Conservation (phyloP, 768 basidiomycete species). For the Lyophyllum semitale region DNA sequence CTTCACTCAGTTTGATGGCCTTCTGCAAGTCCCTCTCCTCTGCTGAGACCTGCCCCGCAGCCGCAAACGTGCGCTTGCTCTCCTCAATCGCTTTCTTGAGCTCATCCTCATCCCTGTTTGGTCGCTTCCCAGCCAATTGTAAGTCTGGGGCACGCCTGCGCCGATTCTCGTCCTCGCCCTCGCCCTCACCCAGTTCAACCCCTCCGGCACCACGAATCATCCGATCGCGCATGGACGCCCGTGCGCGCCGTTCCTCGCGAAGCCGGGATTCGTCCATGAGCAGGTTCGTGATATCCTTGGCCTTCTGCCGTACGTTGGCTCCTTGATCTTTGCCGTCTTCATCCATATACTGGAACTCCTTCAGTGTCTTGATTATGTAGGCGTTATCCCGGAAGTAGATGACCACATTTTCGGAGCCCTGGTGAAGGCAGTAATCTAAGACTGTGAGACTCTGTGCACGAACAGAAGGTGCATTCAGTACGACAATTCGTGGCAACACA, state of each 20-base stretch:
- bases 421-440: conserved; percentile 93
- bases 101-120: conserved; percentile 76
- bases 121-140: conserved; percentile 29
- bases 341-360: conserved; percentile 97
- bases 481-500: background rate
- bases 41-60: conserved; percentile 66
- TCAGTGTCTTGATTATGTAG: conserved; percentile 97
- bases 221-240: conserved; percentile 92
- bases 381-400: conserved; percentile 98
- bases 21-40: conserved; percentile 85
- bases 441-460: conserved; percentile 76
- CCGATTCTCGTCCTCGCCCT: conserved; percentile 47
- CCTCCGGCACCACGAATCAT: conserved; percentile 71
- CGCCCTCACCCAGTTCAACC: conserved; percentile 36
- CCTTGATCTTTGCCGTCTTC: conserved; percentile 97
- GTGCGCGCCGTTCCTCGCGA: conserved; percentile 77
- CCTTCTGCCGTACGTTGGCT: conserved; percentile 96
- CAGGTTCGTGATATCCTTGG: conserved; percentile 96
- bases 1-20: conserved; percentile 84
- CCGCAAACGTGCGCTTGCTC: conserved; percentile 74
- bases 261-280: conserved; percentile 85
- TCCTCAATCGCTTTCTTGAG: conserved; percentile 85
- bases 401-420: conserved; percentile 97
- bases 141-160: conserved; percentile 27
- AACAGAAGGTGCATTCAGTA: background rate